Evolutionary conservation across 768 basidiomycete genomes (phyloP), one percentile per base, ranked within the genome.

Genomic region (Tricholoma furcatifolium): DNA sequence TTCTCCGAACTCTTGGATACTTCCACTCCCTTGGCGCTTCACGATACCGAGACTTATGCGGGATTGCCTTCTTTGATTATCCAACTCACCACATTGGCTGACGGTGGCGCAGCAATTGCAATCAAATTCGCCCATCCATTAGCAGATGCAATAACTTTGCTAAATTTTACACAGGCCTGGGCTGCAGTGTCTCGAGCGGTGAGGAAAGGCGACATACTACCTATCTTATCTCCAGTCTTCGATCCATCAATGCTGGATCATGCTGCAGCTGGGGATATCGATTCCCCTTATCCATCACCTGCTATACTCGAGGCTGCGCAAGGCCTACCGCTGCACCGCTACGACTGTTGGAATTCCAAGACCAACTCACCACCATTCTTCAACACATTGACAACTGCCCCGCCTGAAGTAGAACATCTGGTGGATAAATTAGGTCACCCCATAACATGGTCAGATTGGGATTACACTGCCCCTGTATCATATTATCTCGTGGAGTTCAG

Each of bases 161-260:
- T 64, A 14, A 60, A 59, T 8, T 74, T 74, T 50, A 57, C 66
- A 17, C 62, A 65, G n/a, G 67, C 70, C 53, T 74, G 73, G 73
- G 65, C 67, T 14, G 45, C 58, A 1, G 53, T 67, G 12, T 59
- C 68, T 31, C 61, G 68, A 23, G 62, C 65, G 1, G 47, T 62
- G 1, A 11, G 52, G 17, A 45, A 17, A 3, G 47, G 54, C 14
- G 43, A 21, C n/a, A 23, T 55, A 2, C 14, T 43, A 1, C 62
- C 66, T 17, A 20, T 41, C 8, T 48, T 66, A n/a, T 20, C 41
- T 1, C 70, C 68, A 8, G 34, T 65, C 4, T 72, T 72, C 50
- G 60, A 65, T 21, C 73, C 71, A 1, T 36, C 49, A 3, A 54
- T 62, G 17, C 38, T 74, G 18, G 70, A 73, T 51, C 31, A 36